Conservation (phyloP, 192 early-diverging fungal species). For the Coemansia sp. region DNA sequence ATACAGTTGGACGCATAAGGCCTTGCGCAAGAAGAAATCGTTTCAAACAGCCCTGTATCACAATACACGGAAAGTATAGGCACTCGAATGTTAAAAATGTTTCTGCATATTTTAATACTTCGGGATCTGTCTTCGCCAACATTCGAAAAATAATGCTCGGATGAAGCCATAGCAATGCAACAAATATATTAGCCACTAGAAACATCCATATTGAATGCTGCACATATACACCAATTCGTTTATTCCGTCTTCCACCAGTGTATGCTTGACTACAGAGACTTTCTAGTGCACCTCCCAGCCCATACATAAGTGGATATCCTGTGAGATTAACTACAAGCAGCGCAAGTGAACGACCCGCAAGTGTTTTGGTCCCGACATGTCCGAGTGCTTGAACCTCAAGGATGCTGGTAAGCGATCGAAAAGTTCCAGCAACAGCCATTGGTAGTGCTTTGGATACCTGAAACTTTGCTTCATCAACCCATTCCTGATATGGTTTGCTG, state of each 20-base stretch:
- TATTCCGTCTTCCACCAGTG: conserved; percentile 59
- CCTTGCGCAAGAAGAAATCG: conserved; percentile 87
- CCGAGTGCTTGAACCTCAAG: conserved; percentile 64
- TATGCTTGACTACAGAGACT: conserved; percentile 75
- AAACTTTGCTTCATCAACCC: conserved; percentile 32
- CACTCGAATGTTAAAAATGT: conserved; percentile 67
- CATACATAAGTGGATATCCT: conserved; percentile 71
- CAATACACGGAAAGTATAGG: conserved; percentile 71
- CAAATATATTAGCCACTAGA: conserved; percentile 34
- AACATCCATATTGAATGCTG: conserved; percentile 81
- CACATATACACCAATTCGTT: conserved; percentile 66
- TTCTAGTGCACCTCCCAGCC: conserved; percentile 71
- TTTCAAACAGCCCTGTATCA: conserved; percentile 81
- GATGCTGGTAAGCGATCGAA: conserved; percentile 65
- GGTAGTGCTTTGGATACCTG: conserved; percentile 52
- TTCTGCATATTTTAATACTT: conserved; percentile 66
- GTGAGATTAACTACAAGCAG: conserved; percentile 75
- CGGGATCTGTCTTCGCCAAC: conserved; percentile 69
- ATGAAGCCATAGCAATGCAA: conserved; percentile 41
- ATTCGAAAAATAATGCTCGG: conserved; percentile 60
- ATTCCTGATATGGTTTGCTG: conserved; percentile 8
- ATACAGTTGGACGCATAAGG: conserved; percentile 81
- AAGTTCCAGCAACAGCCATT: conserved; percentile 60
- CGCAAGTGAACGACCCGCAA: conserved; percentile 68
- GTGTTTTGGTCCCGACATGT: conserved; percentile 60